These are phyloP conservation scores for Yamadazyma nakazawae DNA, from an alignment of 805 yeast species.

Conservation along the genomic window DNA sequence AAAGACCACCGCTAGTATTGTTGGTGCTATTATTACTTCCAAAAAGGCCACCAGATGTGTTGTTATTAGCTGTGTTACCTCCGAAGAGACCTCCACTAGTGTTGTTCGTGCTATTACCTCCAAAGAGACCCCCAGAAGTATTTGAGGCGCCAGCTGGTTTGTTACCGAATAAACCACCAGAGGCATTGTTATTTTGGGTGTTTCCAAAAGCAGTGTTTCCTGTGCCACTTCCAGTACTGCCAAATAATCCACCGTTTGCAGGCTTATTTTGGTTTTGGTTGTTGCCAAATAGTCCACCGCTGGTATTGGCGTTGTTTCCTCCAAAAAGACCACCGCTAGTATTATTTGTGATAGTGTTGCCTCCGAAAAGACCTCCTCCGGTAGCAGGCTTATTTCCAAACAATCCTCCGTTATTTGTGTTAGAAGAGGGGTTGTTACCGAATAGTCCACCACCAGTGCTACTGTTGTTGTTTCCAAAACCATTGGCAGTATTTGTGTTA, in stretches of 20 bases:
- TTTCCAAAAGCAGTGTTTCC: slow-evolving; percentile 12
- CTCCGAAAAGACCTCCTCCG: slow-evolving; percentile 43
- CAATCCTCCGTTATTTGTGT: slow-evolving; percentile 13
- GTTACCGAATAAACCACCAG: slow-evolving; percentile 20
- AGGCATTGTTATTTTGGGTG: slow-evolving; percentile 9
- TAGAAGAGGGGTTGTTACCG: slow-evolving; percentile 15
- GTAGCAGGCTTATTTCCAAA: slow-evolving; percentile 24
- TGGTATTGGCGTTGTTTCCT: slow-evolving; percentile 13
- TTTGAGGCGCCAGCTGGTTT: slow-evolving; percentile 15
- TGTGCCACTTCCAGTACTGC: slow-evolving; percentile 10
- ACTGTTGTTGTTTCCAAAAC: slow-evolving; percentile 19
- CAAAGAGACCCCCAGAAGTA: slow-evolving; percentile 15
- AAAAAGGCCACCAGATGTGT: slow-evolving; percentile 25
- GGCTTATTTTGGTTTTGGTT: slow-evolving; percentile 12
- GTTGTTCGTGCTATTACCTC: slow-evolving; percentile 15
- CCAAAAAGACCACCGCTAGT: slow-evolving; percentile 23
- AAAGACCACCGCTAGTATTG: slow-evolving; percentile 19
- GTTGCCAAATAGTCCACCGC: slow-evolving; percentile 26
- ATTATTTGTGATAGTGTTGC: slow-evolving; percentile 19
- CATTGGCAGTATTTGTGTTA: slow-evolving; percentile 20
- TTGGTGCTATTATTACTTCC: slow-evolving; percentile 27
- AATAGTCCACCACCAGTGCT: slow-evolving; percentile 23
- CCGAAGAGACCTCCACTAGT: slow-evolving; percentile 23
- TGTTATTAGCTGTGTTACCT: slow-evolving; percentile 17
- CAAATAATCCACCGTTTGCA: slow-evolving; percentile 22